phyloP scores from a whole-genome alignment of 2,329 filamentous ascomycete species.

The Ilyonectria sp. region DNA sequence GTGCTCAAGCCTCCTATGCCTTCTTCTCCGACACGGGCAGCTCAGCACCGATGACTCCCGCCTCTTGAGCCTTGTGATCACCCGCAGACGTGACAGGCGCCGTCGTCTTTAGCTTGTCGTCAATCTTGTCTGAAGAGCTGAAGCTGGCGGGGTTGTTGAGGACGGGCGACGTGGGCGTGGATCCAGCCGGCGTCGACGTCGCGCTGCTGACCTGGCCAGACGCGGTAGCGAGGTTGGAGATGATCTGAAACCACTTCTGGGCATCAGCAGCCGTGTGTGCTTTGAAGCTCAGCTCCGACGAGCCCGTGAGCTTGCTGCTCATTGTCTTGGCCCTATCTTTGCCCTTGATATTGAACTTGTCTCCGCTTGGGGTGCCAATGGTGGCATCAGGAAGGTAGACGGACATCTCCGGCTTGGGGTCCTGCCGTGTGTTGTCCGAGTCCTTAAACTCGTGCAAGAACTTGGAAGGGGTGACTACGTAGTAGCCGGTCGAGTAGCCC shows the following conservation, averaged over 20 bases:
- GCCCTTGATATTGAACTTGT: slow-evolving; percentile 95
- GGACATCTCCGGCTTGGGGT: slow-evolving; percentile 87
- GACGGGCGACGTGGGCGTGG: slow-evolving; percentile 50
- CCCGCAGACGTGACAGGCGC: slow-evolving; percentile 34
- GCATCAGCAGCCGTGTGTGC: slow-evolving; percentile 86
- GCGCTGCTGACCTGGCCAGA: slow-evolving; percentile 53
- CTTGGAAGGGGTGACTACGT: slow-evolving; percentile 89
- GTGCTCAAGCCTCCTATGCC: slow-evolving; percentile 37
- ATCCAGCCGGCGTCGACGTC: slow-evolving; percentile 44
- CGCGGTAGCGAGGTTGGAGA: slow-evolving; percentile 73
- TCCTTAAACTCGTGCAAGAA: slow-evolving; percentile 98
- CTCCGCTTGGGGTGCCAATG: slow-evolving; percentile 79
- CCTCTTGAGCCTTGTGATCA: slow-evolving; percentile 61
- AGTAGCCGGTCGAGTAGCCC: slow-evolving; percentile 86
- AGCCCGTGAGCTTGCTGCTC: slow-evolving; percentile 84
- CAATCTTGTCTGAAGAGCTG: slow-evolving; percentile 29
- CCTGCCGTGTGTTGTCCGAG: slow-evolving; percentile 79
- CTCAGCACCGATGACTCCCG: slow-evolving; percentile 58
- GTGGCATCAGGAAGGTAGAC: slow-evolving; percentile 93
- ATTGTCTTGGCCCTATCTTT: slow-evolving; percentile 90
- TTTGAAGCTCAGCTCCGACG: slow-evolving; percentile 88
- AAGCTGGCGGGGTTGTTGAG: slow-evolving; percentile 24
- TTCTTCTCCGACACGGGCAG: slow-evolving; percentile 46
- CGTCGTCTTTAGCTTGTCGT: slow-evolving; percentile 34
- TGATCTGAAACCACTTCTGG: slow-evolving; percentile 86